phyloP scores from a whole-genome alignment of 2,329 filamentous ascomycete species.

The Diaporthe citriasiana region DNA sequence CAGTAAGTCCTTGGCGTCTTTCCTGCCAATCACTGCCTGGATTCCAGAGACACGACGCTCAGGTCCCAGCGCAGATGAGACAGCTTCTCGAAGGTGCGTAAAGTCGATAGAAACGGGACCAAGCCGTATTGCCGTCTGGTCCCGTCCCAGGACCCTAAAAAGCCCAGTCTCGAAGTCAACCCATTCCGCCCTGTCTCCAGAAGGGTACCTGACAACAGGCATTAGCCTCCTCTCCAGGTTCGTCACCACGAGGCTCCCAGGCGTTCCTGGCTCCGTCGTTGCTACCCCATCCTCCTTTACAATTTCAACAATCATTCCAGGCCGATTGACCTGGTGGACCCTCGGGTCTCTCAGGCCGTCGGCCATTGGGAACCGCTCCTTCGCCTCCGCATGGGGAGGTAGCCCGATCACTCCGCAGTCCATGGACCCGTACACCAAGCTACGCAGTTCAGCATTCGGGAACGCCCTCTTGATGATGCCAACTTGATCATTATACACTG shows the following conservation, averaged over 20 bases:
- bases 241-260: slow-evolving; percentile 21
- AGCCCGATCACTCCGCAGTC: slow-evolving; percentile 30
- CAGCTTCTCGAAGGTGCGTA: slow-evolving; percentile 24
- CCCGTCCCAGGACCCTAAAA: background rate
- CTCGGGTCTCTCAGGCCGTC: slow-evolving; percentile 11
- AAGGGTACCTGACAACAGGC: slow-evolving; percentile 32
- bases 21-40: slow-evolving; percentile 9
- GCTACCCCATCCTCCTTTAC: background rate
- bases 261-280: background rate
- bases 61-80: background rate
- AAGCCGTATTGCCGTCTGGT: slow-evolving; percentile 20
- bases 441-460: slow-evolving; percentile 15
- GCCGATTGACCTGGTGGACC: background rate
- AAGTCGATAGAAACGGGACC: slow-evolving; percentile 33
- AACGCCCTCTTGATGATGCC: slow-evolving; percentile 13
- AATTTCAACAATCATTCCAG: slow-evolving; percentile 15
- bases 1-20: background rate
- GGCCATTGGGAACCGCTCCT: slow-evolving; percentile 1
- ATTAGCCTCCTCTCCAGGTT: slow-evolving; percentile 15
- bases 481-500: slow-evolving; percentile 27
- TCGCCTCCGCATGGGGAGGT: background rate
- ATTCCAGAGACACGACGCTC: background rate
- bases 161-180: slow-evolving; percentile 11
- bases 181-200: slow-evolving; percentile 31
- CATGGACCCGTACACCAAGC: slow-evolving; percentile 33